Percentiles rank a stretch among this genome's conserved stretches.
phyloP scores from a whole-genome alignment of 2,329 filamentous ascomycete genomes.

The Colletotrichum spaethianum region DNA sequence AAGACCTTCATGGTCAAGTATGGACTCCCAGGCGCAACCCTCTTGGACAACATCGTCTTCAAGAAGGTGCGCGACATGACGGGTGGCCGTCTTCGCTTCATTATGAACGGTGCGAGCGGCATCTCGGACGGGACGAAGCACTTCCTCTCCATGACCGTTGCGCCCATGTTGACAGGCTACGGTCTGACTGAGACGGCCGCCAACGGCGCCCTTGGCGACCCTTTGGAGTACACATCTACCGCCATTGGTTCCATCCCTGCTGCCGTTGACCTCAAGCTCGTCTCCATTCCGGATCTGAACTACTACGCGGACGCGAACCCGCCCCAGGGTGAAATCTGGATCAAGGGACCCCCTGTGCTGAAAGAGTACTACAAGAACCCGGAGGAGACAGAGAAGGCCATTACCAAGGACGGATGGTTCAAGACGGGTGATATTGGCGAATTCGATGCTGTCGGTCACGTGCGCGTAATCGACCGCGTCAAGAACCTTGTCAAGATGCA shows the following conservation, averaged over 20 bases:
- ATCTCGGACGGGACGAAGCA: conserved; percentile 89
- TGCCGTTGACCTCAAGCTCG: conserved; percentile 89
- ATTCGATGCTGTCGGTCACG: conserved; percentile 83
- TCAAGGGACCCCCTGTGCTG: conserved; percentile 83
- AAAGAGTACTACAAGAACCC: conserved; percentile 87
- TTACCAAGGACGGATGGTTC: conserved; percentile 94
- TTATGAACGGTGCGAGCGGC: conserved; percentile 94
- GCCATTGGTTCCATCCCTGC: conserved; percentile 85
- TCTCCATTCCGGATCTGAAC: conserved; percentile 89
- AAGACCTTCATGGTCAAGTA: conserved; percentile 72
- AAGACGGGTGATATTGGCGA: conserved; percentile 97
- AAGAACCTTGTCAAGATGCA: conserved; percentile 98
- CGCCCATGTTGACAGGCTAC: conserved; percentile 95
- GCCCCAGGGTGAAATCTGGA: conserved; percentile 93
- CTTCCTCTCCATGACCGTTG: conserved; percentile 93
- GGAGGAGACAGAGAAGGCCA: conserved; percentile 83
- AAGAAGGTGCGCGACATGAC: conserved; percentile 92
- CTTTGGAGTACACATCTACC: conserved; percentile 84
- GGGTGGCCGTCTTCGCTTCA: conserved; percentile 88
- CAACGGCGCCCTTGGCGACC: conserved; percentile 86
- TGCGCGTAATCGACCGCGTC: conserved; percentile 93
- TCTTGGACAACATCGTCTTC: conserved; percentile 90
- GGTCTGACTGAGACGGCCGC: conserved; percentile 94
- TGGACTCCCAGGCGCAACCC: conserved; percentile 74
- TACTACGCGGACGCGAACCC: conserved; percentile 82